A percentile compares a stretch with the other conserved stretches of the same genome.
Conservation (phyloP, 2,329 filamentous ascomycete genomes). For the Penicillium griseofulvum region DNA sequence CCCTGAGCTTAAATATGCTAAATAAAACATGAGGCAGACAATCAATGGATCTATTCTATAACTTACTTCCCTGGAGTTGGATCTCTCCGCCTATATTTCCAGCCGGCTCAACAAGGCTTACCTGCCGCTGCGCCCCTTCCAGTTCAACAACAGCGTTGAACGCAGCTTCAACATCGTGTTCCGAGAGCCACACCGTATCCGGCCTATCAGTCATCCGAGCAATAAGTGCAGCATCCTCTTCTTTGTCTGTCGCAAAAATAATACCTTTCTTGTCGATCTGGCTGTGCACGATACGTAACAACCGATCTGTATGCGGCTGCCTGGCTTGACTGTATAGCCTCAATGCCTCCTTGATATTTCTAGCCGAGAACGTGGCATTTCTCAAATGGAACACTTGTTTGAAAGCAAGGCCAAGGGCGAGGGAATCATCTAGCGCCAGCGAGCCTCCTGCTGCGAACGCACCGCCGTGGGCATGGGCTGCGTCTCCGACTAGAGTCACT, state of each 20-base stretch:
- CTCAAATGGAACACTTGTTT: constrained; percentile 31
- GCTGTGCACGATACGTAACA: constrained; percentile 36
- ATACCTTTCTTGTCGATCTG: constrained; percentile 9
- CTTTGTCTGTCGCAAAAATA: constrained; percentile 5
- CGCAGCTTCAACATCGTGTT: constrained; percentile 47
- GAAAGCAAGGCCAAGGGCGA: constrained; percentile 44
- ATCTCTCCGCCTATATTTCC: not conserved
- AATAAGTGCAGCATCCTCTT: constrained; percentile 42
- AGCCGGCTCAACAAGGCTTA: not conserved
- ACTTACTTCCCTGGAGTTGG: not conserved
- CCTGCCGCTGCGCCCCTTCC: constrained; percentile 1
- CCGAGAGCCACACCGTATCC: constrained; percentile 47
- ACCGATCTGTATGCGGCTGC: constrained; percentile 42
- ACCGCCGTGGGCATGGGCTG: constrained; percentile 33
- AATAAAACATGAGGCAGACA: not conserved
- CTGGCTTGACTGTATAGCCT: constrained; percentile 45
- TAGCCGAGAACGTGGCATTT: not conserved
- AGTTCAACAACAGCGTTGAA: constrained; percentile 27
- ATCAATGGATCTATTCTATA: not conserved
- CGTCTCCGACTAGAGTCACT: constrained; percentile 30
- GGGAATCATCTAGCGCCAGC: constrained; percentile 35
- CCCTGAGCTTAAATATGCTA: not conserved
- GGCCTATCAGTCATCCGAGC: constrained; percentile 36
- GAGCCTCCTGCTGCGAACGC: constrained; percentile 33
- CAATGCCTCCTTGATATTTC: constrained; percentile 32